Conservation (phyloP, 495 filamentous ascomycete genomes). For the Echria macrotheca region DNA sequence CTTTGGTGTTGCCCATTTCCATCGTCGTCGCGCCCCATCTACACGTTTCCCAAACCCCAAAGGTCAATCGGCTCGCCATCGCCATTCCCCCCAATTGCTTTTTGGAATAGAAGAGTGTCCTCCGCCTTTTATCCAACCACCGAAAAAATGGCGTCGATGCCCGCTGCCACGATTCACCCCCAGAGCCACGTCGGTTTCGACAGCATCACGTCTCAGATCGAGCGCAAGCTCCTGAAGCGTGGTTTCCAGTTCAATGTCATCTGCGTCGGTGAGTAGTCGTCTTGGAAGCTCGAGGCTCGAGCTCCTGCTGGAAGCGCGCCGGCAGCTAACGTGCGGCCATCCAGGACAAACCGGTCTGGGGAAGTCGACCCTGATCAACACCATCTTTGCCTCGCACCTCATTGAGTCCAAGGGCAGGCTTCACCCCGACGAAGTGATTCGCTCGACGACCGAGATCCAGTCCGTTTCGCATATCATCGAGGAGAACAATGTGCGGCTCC, state of each 20-base stretch:
- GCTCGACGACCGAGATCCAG: constrained; percentile 96
- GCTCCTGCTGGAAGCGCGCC: constrained; percentile 11
- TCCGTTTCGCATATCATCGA: constrained; percentile 97
- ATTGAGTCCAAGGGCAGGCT: constrained; percentile 97
- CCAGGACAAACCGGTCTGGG: constrained; percentile 95
- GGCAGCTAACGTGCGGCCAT: constrained; percentile 33
- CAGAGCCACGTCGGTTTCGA: constrained; percentile 98
- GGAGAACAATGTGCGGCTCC: constrained; percentile 96
- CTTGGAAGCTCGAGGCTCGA: not conserved
- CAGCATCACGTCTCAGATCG: constrained; percentile 96
- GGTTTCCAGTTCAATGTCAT: constrained; percentile 99
- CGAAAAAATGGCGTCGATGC: constrained; percentile 42
- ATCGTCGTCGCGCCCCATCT: constrained; percentile 5
- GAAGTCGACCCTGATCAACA: constrained; percentile 99
- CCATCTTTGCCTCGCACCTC: constrained; percentile 99
- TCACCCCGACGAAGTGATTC: constrained; percentile 83
- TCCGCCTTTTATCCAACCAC: constrained; percentile 20
- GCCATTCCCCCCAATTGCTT: constrained; percentile 28
- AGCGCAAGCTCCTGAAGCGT: constrained; percentile 98
- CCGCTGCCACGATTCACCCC: constrained; percentile 63
- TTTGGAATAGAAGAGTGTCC: constrained; percentile 36
- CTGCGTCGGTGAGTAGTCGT: constrained; percentile 88
- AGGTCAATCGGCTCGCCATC: constrained; percentile 9
- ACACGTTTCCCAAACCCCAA: constrained; percentile 6
- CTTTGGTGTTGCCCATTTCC: constrained; percentile 21